Base-by-base conservation (phyloP, 139 green algal species). In the Tetratostichococcus sp. region DNA sequence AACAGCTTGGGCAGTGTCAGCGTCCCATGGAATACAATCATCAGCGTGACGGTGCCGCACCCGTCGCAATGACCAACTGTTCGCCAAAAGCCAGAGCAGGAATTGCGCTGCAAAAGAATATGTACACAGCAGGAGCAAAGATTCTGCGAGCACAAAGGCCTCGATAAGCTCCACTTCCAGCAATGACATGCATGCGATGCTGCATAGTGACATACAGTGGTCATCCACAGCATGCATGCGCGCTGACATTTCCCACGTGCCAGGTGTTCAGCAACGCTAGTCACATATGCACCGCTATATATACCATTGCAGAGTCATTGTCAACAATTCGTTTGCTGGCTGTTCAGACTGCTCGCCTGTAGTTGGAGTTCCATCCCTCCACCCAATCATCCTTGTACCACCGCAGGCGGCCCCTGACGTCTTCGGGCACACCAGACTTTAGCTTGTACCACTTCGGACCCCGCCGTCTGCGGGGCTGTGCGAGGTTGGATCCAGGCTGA, bases 21-120 rank as follows among this genome's bases (percentile, higher is more conserved):
- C 6, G 8, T 6, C 6, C 39, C 8, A 6, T 50, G 11, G 8
- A 50, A 11, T 50, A 11, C 50, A 62, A 4, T 2, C 50, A 26
- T n/a, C 17, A 25, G 50, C 50, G 19, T 26, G 50, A 11, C 39
- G 39, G 33, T 59, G n/a, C 35, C n/a, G n/a, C 50, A 88, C 85
- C 67, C 77, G 90, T 93, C 16, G 83, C 83, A 2, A 67, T 35
- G 17, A 81, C 69, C 4, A 97, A 74, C 79, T 97, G 93, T 80
- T 93, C 75, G 0, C 93, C 93, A 75, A 97, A 97, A 0, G 93
- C 92, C 3, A 97, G 75, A 0, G 91, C 92, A 35, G 93, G 93
- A 23, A 97, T 86, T 21, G 84, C 86, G 8, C 87, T 94, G 1
- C 89, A 87, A 73, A 93, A 87, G 72, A 97, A 95, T 30, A 97